Percentiles rank a stretch among this genome's conserved stretches.
Conservation (phyloP, 805 yeast genomes). For the Debaryomyces maramus region DNA sequence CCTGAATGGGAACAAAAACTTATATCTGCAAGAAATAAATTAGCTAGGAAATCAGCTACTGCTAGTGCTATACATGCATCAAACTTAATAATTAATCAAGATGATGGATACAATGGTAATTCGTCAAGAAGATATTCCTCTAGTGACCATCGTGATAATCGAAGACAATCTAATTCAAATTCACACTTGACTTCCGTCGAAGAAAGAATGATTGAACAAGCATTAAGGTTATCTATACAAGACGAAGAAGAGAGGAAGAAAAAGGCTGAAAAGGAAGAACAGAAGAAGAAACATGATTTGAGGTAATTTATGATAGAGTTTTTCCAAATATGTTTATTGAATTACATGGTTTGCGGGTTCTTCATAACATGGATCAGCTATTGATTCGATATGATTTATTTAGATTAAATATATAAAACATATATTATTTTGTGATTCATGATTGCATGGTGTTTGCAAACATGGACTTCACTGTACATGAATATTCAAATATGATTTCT, state of each 20-base stretch:
- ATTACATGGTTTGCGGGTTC: too few species aligned
- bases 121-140: slow-evolving; percentile 12
- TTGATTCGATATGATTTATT: too few species aligned
- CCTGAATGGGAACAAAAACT: slow-evolving; percentile 91
- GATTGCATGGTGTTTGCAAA: too few species aligned
- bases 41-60: slow-evolving; percentile 87
- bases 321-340: background rate
- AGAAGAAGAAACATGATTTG: slow-evolving; percentile 3
- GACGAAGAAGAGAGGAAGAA: slow-evolving; percentile 62
- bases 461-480: too few species aligned
- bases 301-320: background rate
- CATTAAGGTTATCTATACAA: slow-evolving; percentile 68
- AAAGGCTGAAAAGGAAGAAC: slow-evolving; percentile 11
- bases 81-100: slow-evolving; percentile 53
- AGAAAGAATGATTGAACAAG: slow-evolving; percentile 82
- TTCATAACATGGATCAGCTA: too few species aligned
- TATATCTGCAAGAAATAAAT: slow-evolving; percentile 65
- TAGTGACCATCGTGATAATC: slow-evolving; percentile 15
- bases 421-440: too few species aligned
- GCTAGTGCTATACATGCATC: slow-evolving; percentile 94
- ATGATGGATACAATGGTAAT: slow-evolving; percentile 14
- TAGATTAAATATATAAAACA: too few species aligned
- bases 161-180: slow-evolving; percentile 12
- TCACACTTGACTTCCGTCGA: slow-evolving; percentile 34
- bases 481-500: too few species aligned